These are phyloP conservation scores for Nicotiana sylvestris DNA, from an alignment of 257 asterid genomes.

Conservation along the genomic window DNA sequence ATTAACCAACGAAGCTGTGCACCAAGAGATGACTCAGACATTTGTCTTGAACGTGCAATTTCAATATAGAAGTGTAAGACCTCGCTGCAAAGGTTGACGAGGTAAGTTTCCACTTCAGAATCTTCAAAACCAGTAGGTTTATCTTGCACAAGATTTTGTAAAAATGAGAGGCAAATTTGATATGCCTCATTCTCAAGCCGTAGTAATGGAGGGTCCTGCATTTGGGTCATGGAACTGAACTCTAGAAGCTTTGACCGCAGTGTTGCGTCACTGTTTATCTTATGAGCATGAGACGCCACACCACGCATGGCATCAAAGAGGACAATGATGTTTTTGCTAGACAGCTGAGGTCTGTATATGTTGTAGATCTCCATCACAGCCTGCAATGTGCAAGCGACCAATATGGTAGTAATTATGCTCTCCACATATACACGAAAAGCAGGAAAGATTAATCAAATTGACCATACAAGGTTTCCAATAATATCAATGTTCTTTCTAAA, in stretches of 20 bases:
- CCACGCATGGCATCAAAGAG: slow-evolving; percentile 76
- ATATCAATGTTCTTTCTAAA: neutral
- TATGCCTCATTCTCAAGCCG: slow-evolving; percentile 96
- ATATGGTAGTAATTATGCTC: neutral
- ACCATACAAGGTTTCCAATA: neutral
- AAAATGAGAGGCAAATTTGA: slow-evolving; percentile 80
- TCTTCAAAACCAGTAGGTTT: slow-evolving; percentile 53
- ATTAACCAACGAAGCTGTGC: slow-evolving; percentile 54
- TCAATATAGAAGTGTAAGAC: slow-evolving; percentile 72
- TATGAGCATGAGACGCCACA: slow-evolving; percentile 82
- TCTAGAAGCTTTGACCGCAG: slow-evolving; percentile 73
- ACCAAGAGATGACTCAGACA: slow-evolving; percentile 33
- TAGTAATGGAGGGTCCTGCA: slow-evolving; percentile 99
- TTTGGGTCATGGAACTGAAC: slow-evolving; percentile 74
- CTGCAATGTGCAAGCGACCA: slow-evolving; percentile 34
- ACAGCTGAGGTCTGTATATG: slow-evolving; percentile 67
- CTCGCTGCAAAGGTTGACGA: slow-evolving; percentile 78
- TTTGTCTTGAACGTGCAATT: slow-evolving; percentile 44
- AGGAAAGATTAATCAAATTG: neutral
- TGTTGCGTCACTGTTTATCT: slow-evolving; percentile 53
- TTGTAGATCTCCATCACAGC: slow-evolving; percentile 89
- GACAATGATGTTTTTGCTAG: slow-evolving; percentile 53
- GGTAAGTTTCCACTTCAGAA: slow-evolving; percentile 70
- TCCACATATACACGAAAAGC: neutral
- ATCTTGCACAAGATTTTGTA: slow-evolving; percentile 72